Evolutionary conservation across 495 filamentous ascomycete species (phyloP).

Genomic region (Penicillium goetzii): DNA sequence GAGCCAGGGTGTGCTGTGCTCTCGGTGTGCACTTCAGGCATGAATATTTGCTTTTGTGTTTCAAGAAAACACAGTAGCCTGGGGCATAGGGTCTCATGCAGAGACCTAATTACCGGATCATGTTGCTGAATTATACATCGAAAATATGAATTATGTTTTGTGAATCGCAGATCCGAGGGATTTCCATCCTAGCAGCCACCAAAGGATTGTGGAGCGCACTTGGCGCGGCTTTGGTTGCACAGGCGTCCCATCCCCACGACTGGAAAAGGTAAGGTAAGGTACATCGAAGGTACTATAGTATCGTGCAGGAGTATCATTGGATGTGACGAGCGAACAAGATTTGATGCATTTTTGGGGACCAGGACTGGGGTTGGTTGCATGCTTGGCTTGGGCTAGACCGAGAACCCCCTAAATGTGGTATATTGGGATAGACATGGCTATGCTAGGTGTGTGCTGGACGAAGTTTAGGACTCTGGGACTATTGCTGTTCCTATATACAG

Average conservation of each 20-base stretch:
- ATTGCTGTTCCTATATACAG: no score
- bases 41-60: not conserved
- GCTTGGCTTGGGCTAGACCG: not conserved
- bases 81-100: not conserved
- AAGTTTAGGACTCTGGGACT: no score
- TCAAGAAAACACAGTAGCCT: not conserved
- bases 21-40: not conserved
- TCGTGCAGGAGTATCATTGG: not conserved
- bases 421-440: not conserved
- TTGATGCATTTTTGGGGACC: not conserved
- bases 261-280: not conserved
- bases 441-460: not conserved
- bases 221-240: not conserved
- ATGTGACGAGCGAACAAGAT: not conserved
- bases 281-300: not conserved
- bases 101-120: not conserved
- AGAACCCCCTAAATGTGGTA: not conserved
- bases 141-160: not conserved
- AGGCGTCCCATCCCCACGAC: not conserved
- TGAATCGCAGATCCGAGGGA: not conserved
- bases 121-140: not conserved
- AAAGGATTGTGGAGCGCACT: slow-evolving; percentile 2
- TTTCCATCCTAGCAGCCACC: not conserved
- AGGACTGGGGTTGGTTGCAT: not conserved
- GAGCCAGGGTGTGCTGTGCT: not conserved